A percentile compares a stretch with the other conserved stretches of the same genome.
phyloP scores from a whole-genome alignment of 2,329 filamentous ascomycete species.

The Volutella citrinella region DNA sequence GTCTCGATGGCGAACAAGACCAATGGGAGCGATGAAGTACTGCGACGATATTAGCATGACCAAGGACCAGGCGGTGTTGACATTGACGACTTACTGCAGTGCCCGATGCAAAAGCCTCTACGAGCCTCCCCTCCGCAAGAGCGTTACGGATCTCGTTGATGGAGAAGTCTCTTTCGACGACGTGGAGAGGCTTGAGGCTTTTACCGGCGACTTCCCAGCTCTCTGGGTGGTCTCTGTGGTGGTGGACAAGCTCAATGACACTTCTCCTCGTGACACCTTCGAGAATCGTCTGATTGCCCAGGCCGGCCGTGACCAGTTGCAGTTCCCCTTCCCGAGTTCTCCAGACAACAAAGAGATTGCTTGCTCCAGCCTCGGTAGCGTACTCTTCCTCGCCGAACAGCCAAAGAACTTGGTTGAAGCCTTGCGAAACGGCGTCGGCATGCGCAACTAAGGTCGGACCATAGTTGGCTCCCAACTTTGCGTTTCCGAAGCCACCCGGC shows the following conservation, averaged over 20 bases:
- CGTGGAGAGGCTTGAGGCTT: not conserved
- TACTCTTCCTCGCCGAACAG: conserved; percentile 54
- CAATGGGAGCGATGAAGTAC: too few relatives aligned
- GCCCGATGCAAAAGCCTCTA: conserved; percentile 1
- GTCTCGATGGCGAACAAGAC: too few relatives aligned
- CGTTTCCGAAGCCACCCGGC: conserved; percentile 60
- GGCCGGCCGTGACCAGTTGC: conserved; percentile 1
- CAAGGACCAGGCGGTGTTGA: too few relatives aligned
- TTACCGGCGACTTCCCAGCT: not conserved
- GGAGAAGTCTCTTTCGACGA: not conserved
- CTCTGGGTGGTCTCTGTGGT: not conserved
- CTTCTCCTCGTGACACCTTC: conserved; percentile 2
- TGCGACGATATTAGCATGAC: too few relatives aligned
- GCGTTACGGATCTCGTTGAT: conserved; percentile 4
- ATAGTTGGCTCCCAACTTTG: conserved; percentile 63
- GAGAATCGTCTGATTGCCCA: not conserved
- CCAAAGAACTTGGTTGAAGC: conserved; percentile 62
- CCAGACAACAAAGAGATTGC: conserved; percentile 62
- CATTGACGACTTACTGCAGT: conserved; percentile 6
- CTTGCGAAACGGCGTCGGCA: conserved; percentile 48
- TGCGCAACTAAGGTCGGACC: conserved; percentile 56
- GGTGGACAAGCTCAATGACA: not conserved
- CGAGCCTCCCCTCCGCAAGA: not conserved
- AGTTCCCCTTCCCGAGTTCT: conserved; percentile 8
- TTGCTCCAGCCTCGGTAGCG: conserved; percentile 60